Base-by-base conservation (phyloP, 208 protist genomes). In the Zelonia costaricensis region DNA sequence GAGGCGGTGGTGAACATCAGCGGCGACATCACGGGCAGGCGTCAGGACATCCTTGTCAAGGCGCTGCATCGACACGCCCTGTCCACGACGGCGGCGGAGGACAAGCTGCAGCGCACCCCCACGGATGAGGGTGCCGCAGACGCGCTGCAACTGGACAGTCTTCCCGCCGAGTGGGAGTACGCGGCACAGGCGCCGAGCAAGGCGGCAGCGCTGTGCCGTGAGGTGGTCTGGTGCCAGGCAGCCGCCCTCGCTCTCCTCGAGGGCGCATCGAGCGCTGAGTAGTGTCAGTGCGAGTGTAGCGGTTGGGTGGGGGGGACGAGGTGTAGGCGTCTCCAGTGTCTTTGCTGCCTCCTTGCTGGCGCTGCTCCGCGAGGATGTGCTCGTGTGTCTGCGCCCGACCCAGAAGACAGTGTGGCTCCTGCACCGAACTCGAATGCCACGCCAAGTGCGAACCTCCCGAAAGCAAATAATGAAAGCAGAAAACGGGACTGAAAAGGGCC, bases 191-290 rank as follows among this genome's bases (percentile, higher is more conserved):
- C 42, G 16, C 16, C 48, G 25, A 27, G 16, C 4, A 59, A 65
- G 49, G 30, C 60, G 57, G 36, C 23, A 15, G 65, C 63, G 44
- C 51, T 72, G 39, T 60, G 30, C 33, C 42, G 43, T 2, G 48
- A 63, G 18, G 42, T 60, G 25, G 28, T 60, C 28, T 39, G 55
- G 56, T 72, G 56, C 3, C 65, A 72, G 27, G 65, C 58, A 22
- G 65, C 49, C 1, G 57, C 65, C 1, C 31, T 72, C 27, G 10
- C 44, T 23, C 57, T 72, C 42, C 36, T 72, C 12, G 49, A 63
- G 43, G 57, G 28, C 9, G 65, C 57, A 2, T n/a, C 57, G 20
- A n/a, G 20, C 6, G 16, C 20, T 8, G 42, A 20, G 9, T 46
- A 18, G 42, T n/a, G n/a, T n/a, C n/a, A n/a, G n/a, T n/a, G n/a